Evolutionary conservation across 2,329 filamentous ascomycete genomes (phyloP), one percentile per base, ranked within the genome.

Genomic region (Colletotrichum coccodes): DNA sequence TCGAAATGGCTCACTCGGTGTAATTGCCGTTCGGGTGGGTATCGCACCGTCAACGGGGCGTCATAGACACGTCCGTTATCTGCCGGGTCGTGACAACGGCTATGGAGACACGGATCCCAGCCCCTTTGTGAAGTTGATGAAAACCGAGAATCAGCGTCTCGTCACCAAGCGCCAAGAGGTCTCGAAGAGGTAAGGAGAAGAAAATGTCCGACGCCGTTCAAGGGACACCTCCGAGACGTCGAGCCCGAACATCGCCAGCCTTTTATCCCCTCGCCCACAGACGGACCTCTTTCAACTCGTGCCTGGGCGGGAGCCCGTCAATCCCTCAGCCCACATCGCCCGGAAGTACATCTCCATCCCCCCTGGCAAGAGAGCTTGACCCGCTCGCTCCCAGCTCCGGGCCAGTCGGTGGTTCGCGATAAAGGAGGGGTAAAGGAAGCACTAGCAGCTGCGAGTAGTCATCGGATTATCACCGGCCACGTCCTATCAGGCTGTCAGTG

Each of bases 371-470:
- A 18, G 14, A 34, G n/a, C 34, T 42, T 8, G 61, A 65, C 66
- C 66, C 61, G 56, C 66, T 42, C n/a, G n/a, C n/a, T 36, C 32
- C 30, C 49, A n/a, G 54, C 66, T 56, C 56, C 34, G 56, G 32
- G 14, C 66, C 61, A 66, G 61, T 69, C 61, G 42, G 57, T 30
- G 61, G 26, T 30, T 60, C 40, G 61, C 61, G 66, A 69, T 69
- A 68, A 69, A 69, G 61, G 61, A 65, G 66, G 66, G 61, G 61
- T 49, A 60, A 32, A 9, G 9, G 16, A 26, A 32, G 12, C n/a
- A 64, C 65, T 42, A 44, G 16, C 18, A 23, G 28, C 63, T 49
- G 46, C 18, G 23, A 28, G 49, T 53, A 50, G 46, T 47, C 36
- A 53, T 60, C 54, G 60, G 36, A 54, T 49, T 26, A 56, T 34